phyloP scores from a whole-genome alignment of 495 filamentous ascomycete species.

The Neurospora terricola region DNA sequence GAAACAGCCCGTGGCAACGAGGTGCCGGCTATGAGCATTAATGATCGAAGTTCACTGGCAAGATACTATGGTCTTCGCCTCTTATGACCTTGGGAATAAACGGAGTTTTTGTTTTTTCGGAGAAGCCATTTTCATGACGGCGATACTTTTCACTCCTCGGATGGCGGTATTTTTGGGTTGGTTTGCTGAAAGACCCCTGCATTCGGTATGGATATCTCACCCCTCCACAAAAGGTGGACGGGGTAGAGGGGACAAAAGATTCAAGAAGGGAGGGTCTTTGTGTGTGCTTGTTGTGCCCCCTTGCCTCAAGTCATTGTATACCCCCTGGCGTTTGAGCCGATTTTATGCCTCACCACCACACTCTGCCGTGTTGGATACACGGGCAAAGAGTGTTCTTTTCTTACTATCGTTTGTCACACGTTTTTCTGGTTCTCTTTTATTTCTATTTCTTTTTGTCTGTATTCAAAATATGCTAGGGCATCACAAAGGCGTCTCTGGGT shows the following conservation, averaged over 20 bases:
- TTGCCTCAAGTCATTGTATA: neutral
- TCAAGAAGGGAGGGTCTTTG: neutral
- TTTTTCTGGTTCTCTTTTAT: neutral
- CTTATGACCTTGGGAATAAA: slow-evolving; percentile 4
- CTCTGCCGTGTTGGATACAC: neutral
- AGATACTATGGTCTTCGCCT: neutral
- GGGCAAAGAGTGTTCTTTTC: neutral
- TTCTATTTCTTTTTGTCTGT: neutral
- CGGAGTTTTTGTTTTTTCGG: slow-evolving; percentile 2
- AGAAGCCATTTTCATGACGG: neutral
- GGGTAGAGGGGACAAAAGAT: neutral
- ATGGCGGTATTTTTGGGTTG: neutral
- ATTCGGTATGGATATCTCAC: neutral
- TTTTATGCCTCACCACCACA: neutral
- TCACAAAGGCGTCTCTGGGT: neutral
- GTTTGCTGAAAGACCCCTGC: neutral
- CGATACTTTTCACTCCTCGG: neutral
- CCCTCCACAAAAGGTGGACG: neutral
- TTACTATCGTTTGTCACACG: neutral
- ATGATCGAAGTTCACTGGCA: slow-evolving; percentile 1
- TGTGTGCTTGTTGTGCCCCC: neutral
- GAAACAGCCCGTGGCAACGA: slow-evolving; percentile 43
- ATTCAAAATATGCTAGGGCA: neutral
- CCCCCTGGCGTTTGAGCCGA: neutral
- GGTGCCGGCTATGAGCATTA: slow-evolving; percentile 43